Evolutionary conservation across 208 protist species (phyloP).

Genomic region (Trypanosoma grayi): DNA sequence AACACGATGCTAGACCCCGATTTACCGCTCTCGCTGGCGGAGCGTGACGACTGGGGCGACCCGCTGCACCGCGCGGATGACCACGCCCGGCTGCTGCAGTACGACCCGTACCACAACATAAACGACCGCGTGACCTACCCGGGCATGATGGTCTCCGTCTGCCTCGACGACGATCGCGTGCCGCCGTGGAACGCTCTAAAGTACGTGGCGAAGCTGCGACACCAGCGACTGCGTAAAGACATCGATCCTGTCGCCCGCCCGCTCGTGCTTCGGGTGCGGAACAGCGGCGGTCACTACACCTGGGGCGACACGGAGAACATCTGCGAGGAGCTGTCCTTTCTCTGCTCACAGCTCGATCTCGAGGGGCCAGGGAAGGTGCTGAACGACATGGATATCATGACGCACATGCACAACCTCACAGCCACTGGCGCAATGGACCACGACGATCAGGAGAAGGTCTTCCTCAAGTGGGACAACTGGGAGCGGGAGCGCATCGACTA

Average conservation of each 20-base stretch:
- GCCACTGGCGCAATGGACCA: slow-evolving; percentile 85
- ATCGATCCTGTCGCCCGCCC: slow-evolving; percentile 75
- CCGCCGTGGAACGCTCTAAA: slow-evolving; percentile 89
- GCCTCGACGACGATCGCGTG: slow-evolving; percentile 88
- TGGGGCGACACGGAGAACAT: slow-evolving; percentile 82
- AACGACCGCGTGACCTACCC: slow-evolving; percentile 89
- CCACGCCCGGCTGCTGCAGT: slow-evolving; percentile 58
- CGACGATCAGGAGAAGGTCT: slow-evolving; percentile 87
- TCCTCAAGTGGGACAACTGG: slow-evolving; percentile 92
- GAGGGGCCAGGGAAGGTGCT: slow-evolving; percentile 79
- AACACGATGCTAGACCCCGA: slow-evolving; percentile 92
- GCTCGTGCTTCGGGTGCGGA: slow-evolving; percentile 65
- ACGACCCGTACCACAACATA: slow-evolving; percentile 91
- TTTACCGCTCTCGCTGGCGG: slow-evolving; percentile 87
- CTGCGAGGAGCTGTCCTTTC: slow-evolving; percentile 86
- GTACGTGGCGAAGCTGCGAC: slow-evolving; percentile 85
- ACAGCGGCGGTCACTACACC: slow-evolving; percentile 76
- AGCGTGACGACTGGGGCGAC: slow-evolving; percentile 95
- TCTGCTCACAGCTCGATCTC: slow-evolving; percentile 81
- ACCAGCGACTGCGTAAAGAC: slow-evolving; percentile 66
- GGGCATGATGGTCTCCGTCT: slow-evolving; percentile 89
- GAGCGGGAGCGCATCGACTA: slow-evolving; percentile 90
- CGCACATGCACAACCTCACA: slow-evolving; percentile 89
- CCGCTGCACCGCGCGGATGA: slow-evolving; percentile 76
- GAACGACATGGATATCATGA: slow-evolving; percentile 93